Conservation (phyloP, 192 early-diverging fungal genomes). For the Coemansia sp. region DNA sequence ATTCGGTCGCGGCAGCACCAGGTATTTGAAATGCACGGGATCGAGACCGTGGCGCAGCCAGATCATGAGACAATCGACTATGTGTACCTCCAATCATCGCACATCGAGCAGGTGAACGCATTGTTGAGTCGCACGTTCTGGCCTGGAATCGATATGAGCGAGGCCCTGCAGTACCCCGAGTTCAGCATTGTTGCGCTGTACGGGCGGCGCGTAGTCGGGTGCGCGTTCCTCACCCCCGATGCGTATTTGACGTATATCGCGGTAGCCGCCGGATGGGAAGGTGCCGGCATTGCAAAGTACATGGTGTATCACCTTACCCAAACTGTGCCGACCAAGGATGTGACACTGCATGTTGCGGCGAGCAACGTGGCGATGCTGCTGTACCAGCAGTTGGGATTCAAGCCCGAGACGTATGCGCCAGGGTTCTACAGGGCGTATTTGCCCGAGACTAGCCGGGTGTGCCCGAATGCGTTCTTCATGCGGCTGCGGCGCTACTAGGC, state of each 20-base stretch:
- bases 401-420: constrained; percentile 87
- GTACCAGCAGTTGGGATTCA: constrained; percentile 92
- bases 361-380: constrained; percentile 91
- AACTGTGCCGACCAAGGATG: constrained; percentile 69
- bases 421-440: constrained; percentile 91
- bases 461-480: constrained; percentile 88
- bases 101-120: constrained; percentile 73
- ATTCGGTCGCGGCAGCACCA: constrained; percentile 39
- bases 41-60: neutral
- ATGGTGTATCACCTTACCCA: constrained; percentile 87
- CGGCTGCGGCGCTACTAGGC: constrained; percentile 64
- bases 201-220: constrained; percentile 76
- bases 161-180: constrained; percentile 78
- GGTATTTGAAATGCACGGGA: constrained; percentile 21
- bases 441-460: constrained; percentile 65
- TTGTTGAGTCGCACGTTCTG: constrained; percentile 77
- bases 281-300: constrained; percentile 76
- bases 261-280: constrained; percentile 81
- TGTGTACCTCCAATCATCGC: constrained; percentile 68
- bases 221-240: constrained; percentile 90
- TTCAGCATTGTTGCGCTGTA: constrained; percentile 84
- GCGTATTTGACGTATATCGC: constrained; percentile 88
- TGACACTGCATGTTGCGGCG: constrained; percentile 90
- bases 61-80: constrained; percentile 70
- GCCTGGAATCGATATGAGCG: constrained; percentile 86